Percentiles rank a stretch among this genome's conserved stretches.
Conservation (phyloP, 1,139 yeast species). For the Taiozyma onychis region DNA sequence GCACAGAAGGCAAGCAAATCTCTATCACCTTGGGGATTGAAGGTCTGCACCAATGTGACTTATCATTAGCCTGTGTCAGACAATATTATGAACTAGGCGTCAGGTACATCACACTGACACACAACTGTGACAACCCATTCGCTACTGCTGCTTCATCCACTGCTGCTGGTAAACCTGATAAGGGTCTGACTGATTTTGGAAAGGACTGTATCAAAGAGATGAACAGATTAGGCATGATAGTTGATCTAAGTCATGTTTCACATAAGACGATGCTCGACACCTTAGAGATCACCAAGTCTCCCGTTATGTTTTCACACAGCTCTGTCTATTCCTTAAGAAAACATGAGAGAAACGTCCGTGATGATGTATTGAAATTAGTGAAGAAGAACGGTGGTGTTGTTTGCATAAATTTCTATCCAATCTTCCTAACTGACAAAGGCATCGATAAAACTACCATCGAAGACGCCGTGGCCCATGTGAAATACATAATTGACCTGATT, state of each 20-base stretch:
- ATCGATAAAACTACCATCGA: slow-evolving; percentile 33
- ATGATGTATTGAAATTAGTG: slow-evolving; percentile 37
- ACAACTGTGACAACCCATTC: slow-evolving; percentile 51
- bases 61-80: slow-evolving; percentile 43
- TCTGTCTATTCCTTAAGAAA: slow-evolving; percentile 36
- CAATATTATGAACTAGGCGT: slow-evolving; percentile 44
- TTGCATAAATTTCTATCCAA: slow-evolving; percentile 42
- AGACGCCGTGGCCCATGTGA: slow-evolving; percentile 43
- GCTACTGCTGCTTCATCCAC: slow-evolving; percentile 48
- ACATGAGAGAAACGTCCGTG: slow-evolving; percentile 45
- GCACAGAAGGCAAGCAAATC: slow-evolving; percentile 27
- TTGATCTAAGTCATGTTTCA: slow-evolving; percentile 49
- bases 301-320: slow-evolving; percentile 47
- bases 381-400: slow-evolving; percentile 44
- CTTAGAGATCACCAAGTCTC: slow-evolving; percentile 37
- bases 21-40: slow-evolving; percentile 47
- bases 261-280: slow-evolving; percentile 44
- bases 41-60: slow-evolving; percentile 47
- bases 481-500: slow-evolving; percentile 36
- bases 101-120: slow-evolving; percentile 46
- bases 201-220: slow-evolving; percentile 37
- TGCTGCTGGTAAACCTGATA: slow-evolving; percentile 39
- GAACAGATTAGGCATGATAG: slow-evolving; percentile 50
- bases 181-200: slow-evolving; percentile 40
- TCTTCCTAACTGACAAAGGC: slow-evolving; percentile 31